Percentiles rank a stretch among this genome's conserved stretches.
Conservation (phyloP, 164 flowering plant species). For the Tinospora cordifolia region DNA sequence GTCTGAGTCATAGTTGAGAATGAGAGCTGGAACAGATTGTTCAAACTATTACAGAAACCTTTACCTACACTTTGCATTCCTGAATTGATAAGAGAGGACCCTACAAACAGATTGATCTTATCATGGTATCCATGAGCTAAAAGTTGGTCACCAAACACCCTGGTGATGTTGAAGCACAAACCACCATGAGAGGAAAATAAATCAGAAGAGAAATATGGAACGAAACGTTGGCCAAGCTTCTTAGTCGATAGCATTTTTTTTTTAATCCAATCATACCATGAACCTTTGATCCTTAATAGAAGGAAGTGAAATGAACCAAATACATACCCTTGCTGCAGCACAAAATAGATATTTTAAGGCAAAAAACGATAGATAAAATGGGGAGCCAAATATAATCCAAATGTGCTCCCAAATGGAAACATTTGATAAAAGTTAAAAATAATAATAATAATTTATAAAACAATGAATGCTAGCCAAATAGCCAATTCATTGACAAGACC, state of each 20-base stretch:
- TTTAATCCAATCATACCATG: background rate
- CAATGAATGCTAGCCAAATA: too few relatives aligned
- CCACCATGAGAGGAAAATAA: conserved; percentile 8
- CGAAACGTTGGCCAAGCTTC: conserved; percentile 5
- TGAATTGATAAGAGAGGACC: background rate
- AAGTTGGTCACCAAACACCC: conserved; percentile 1
- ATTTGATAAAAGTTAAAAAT: background rate
- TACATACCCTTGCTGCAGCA: conserved; percentile 1
- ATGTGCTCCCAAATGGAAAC: too few relatives aligned
- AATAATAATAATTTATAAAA: background rate
- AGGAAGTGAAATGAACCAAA: background rate
- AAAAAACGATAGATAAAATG: conserved; percentile 20
- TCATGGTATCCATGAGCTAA: background rate
- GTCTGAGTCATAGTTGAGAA: conserved; percentile 43
- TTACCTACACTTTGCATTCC: background rate
- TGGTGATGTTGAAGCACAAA: background rate
- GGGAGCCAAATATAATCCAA: background rate
- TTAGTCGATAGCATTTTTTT: conserved; percentile 9
- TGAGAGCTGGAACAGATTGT: conserved; percentile 2
- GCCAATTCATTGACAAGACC: background rate
- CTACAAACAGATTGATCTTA: background rate
- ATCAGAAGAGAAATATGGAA: conserved; percentile 5
- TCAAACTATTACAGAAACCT: conserved; percentile 8
- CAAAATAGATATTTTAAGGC: conserved; percentile 1
- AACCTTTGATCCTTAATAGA: background rate